Conservation (phyloP, 768 basidiomycete genomes). For the Panaeolus papilionaceus region DNA sequence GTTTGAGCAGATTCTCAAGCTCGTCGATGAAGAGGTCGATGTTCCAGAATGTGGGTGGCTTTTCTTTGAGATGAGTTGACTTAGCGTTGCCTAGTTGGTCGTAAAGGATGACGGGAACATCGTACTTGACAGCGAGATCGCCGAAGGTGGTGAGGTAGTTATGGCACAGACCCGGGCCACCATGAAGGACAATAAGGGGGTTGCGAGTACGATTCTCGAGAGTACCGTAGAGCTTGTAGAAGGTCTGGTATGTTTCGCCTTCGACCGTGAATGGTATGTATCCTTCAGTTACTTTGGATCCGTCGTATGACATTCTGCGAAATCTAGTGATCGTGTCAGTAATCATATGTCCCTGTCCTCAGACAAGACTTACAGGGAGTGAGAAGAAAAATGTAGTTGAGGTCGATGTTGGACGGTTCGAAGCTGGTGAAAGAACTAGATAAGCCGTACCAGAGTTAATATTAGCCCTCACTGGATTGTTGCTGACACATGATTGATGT, state of each 20-base stretch:
- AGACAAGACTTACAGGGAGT: background rate
- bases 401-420: constrained; percentile 3
- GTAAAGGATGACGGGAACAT: constrained; percentile 57
- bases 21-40: constrained; percentile 59
- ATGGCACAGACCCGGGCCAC: constrained; percentile 54
- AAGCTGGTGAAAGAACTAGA: background rate
- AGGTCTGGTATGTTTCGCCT: constrained; percentile 40
- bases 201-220: constrained; percentile 33
- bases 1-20: constrained; percentile 52
- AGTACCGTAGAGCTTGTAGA: constrained; percentile 54
- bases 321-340: background rate
- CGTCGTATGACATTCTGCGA: constrained; percentile 5
- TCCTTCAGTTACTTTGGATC: constrained; percentile 15
- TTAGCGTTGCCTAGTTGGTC: constrained; percentile 60
- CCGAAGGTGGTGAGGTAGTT: constrained; percentile 49
- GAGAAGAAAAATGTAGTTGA: background rate
- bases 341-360: background rate
- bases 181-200: constrained; percentile 55
- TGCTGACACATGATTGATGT: constrained; percentile 8
- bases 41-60: constrained; percentile 54
- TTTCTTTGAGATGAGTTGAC: constrained; percentile 57
- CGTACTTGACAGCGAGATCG: constrained; percentile 40
- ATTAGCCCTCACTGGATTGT: background rate
- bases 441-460: constrained; percentile 2
- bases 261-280: constrained; percentile 20